These are phyloP conservation scores for Tephrocybe sp. DNA, from an alignment of 768 basidiomycete species.

Conservation along the genomic window DNA sequence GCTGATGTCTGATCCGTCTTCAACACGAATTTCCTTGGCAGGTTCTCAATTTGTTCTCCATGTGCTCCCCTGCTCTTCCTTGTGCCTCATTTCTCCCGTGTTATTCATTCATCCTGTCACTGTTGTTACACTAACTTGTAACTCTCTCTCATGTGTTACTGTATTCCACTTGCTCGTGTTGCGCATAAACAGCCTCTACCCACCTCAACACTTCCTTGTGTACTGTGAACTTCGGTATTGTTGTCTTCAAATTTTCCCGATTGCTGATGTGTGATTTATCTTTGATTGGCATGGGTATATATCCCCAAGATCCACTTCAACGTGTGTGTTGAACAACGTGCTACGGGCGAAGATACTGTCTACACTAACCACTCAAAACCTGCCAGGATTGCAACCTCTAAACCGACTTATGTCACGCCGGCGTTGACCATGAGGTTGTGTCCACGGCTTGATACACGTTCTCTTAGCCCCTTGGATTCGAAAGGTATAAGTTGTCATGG, in stretches of 20 bases:
- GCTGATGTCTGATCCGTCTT: slow-evolving; percentile 60
- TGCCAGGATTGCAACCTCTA: neutral
- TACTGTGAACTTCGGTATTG: too few relatives aligned
- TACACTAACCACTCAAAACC: neutral
- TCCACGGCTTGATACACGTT: slow-evolving; percentile 5
- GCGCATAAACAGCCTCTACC: too few relatives aligned
- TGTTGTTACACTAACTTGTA: too few relatives aligned
- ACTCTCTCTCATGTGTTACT: too few relatives aligned
- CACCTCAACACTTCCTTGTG: too few relatives aligned
- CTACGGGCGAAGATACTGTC: neutral
- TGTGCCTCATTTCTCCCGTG: neutral
- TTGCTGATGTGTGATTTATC: too few relatives aligned
- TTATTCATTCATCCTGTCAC: too few relatives aligned
- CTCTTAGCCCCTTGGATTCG: neutral
- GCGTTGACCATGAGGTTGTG: neutral
- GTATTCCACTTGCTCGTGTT: too few relatives aligned
- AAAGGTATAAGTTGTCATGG: neutral
- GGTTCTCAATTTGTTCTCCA: too few relatives aligned
- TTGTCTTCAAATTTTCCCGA: too few relatives aligned
- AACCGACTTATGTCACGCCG: neutral
- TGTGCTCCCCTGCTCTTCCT: neutral
- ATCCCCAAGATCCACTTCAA: neutral
- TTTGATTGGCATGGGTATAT: too few relatives aligned
- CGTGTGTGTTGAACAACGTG: slow-evolving; percentile 4
- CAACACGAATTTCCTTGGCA: neutral